Evolutionary conservation across 2,329 filamentous ascomycete species (phyloP), one percentile per base, ranked within the genome.

Genomic region (Penicillium sp.): DNA sequence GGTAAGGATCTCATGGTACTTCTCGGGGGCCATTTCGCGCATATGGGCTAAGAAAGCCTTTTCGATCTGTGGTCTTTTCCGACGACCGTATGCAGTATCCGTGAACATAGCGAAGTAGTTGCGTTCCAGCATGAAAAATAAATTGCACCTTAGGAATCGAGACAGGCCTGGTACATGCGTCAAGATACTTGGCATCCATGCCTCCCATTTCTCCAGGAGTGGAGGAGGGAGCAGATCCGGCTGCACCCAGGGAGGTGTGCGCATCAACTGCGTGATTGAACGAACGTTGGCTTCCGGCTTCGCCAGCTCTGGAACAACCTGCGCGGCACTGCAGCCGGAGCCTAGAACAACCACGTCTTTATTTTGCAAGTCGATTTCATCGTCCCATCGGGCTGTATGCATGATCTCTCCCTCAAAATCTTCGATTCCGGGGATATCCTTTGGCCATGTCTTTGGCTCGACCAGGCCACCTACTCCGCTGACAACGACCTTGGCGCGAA

Each of bases 1-100:
- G 0, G 83, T 83, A 29, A 88, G 65, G 6, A 85, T 75, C 24
- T 84, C 79, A 55, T 84, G 81, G 52, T 87, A 88, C 66, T 84
- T 80, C 43, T 78, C 70, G 0, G 85, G 85, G 0, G 80, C 81
- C 1, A 66, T 72, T 4, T 66, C 61, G 51, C 74, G 77, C 74
- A 85, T 78, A 39, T 79, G 70, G 4, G 60, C 49, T 26, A 83
- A 52, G 60, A 75, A 77, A 64, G 60, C 68, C n/a, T 67, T 66
- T 52, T 81, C 78, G 1, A 75, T 66, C 9, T 59, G 53, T 15
- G 67, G 68, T 7, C 79, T 69, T 13, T 70, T 55, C 36, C 68
- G 66, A 4, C 70, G 61, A 77, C 73, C 4, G 72, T 72, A 57
- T 8, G 45, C 37, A 6, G 39, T 49, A 13, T 63, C 51, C 1